A percentile compares a stretch with the other conserved stretches of the same genome.
These are phyloP conservation scores for Tetrastigma voinierianum DNA, from an alignment of 164 flowering plant genomes.

Conservation along the genomic window DNA sequence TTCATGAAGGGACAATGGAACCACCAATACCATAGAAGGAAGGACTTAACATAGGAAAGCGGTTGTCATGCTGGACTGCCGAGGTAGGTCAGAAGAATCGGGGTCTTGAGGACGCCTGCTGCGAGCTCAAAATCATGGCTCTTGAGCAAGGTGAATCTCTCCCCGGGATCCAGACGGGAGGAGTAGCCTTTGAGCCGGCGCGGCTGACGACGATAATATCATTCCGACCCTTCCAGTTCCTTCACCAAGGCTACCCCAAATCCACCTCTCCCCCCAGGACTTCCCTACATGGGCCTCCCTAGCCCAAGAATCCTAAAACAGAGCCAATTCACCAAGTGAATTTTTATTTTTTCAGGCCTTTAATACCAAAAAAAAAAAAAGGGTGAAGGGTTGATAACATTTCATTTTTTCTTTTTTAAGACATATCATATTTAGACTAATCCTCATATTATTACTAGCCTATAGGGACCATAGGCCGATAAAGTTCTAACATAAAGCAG, in stretches of 20 bases:
- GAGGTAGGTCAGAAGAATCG: slow-evolving; percentile 35
- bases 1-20: too few species aligned
- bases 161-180: slow-evolving; percentile 12
- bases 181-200: too few species aligned
- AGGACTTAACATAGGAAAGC: slow-evolving; percentile 1
- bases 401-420: too few species aligned
- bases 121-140: slow-evolving; percentile 23
- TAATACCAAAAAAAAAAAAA: too few species aligned
- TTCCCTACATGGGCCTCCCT: slow-evolving; percentile 15
- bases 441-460: too few species aligned
- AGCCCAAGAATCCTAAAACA: slow-evolving; percentile 16
- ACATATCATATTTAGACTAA: too few species aligned
- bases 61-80: slow-evolving; percentile 28
- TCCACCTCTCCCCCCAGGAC: slow-evolving; percentile 24
- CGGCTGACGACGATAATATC: too few species aligned
- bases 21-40: neutral
- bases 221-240: slow-evolving; percentile 16
- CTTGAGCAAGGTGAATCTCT: slow-evolving; percentile 29
- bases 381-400: too few species aligned
- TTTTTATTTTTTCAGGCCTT: neutral
- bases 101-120: slow-evolving; percentile 36
- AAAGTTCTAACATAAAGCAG: too few species aligned
- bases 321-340: neutral
- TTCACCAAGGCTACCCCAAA: slow-evolving; percentile 29
- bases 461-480: too few species aligned